Conservation (phyloP, 495 filamentous ascomycete species). For the Talaromyces adpressus region DNA sequence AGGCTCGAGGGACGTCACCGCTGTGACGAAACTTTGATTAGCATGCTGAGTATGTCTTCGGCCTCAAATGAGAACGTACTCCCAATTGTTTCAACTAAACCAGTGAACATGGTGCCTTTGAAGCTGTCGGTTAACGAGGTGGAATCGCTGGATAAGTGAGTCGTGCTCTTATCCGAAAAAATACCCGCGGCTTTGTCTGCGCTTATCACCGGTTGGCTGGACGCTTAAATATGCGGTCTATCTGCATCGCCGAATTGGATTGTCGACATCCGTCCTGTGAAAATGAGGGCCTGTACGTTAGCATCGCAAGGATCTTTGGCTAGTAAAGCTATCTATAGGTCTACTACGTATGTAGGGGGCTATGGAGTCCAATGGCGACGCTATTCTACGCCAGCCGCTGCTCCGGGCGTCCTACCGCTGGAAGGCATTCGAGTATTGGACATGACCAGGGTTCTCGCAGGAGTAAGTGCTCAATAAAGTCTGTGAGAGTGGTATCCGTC, state of each 20-base stretch:
- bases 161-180: background rate
- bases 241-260: background rate
- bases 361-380: slow-evolving; percentile 23
- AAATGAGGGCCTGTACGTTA: background rate
- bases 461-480: slow-evolving; percentile 50
- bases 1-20: slow-evolving; percentile 71
- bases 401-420: slow-evolving; percentile 53
- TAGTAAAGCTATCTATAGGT: background rate
- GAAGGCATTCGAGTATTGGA: slow-evolving; percentile 84
- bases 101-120: slow-evolving; percentile 85
- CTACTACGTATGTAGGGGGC: background rate
- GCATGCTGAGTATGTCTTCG: background rate
- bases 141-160: background rate
- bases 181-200: background rate
- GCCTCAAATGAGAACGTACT: slow-evolving; percentile 46
- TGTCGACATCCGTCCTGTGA: background rate
- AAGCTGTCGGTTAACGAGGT: background rate
- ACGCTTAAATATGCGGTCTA: background rate
- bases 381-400: slow-evolving; percentile 23
- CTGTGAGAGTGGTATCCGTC: slow-evolving; percentile 3
- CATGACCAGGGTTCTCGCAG: slow-evolving; percentile 93
- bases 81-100: slow-evolving; percentile 91
- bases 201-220: background rate
- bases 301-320: background rate
- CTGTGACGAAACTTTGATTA: slow-evolving; percentile 34